A percentile compares a stretch with the other conserved stretches of the same genome.
Evolutionary conservation across 257 asterid species (phyloP).

Genomic region (Penstemon barbatus): DNA sequence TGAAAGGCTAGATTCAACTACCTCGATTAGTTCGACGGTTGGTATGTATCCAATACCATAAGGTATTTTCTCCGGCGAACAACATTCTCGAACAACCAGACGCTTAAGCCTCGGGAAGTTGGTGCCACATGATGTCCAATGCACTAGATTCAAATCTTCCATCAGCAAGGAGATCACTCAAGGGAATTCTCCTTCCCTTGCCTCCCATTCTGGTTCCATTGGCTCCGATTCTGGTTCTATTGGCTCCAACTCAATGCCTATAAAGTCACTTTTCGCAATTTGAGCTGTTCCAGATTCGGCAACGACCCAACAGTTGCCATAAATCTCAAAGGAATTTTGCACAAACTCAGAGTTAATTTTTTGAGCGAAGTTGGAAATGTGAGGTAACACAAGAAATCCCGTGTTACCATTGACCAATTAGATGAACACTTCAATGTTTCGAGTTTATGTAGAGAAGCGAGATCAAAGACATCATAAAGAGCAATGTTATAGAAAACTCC

Average conservation of each 20-base stretch:
- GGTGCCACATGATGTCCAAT: not conserved
- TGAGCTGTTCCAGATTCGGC: slow-evolving; percentile 7
- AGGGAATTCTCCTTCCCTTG: not conserved
- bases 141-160: not conserved
- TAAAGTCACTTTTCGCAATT: not conserved
- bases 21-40: not conserved
- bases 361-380: slow-evolving; percentile 3
- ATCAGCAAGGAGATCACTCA: not conserved
- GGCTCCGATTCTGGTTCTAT: not conserved
- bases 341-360: not conserved
- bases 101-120: not conserved
- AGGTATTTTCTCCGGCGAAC: not conserved
- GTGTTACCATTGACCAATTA: not conserved
- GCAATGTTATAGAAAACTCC: not conserved
- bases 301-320: not conserved
- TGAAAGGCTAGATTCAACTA: not conserved
- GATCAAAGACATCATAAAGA: not conserved
- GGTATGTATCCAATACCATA: not conserved
- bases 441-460: not conserved
- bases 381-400: not conserved
- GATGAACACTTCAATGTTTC: slow-evolving; percentile 1
- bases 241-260: too few relatives aligned
- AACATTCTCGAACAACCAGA: not conserved
- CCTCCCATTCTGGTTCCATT: not conserved
- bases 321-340: not conserved